phyloP scores from a whole-genome alignment of 306 rosid species.

The Cucurbita moschata region DNA sequence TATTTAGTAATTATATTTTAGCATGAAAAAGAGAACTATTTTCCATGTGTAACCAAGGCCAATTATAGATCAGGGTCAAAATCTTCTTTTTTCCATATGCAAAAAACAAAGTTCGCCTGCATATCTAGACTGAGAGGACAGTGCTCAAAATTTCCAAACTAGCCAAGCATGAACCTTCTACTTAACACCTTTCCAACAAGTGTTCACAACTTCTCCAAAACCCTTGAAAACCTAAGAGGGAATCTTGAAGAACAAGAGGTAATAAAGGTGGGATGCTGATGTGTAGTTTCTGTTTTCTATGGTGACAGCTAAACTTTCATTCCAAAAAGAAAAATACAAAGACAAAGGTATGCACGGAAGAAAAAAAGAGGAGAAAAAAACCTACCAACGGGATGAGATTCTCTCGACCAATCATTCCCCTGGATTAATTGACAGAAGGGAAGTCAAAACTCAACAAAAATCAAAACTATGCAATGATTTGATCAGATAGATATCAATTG shows the following conservation, averaged over 20 bases:
- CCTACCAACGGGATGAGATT: slow-evolving; percentile 37
- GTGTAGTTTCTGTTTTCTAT: not conserved
- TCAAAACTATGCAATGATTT: not conserved
- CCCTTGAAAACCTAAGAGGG: not conserved
- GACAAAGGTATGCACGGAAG: slow-evolving; percentile 1
- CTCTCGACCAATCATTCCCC: slow-evolving; percentile 35
- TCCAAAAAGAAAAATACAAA: not conserved
- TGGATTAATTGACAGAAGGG: slow-evolving; percentile 20
- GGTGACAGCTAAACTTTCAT: not conserved
- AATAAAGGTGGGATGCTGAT: not conserved
- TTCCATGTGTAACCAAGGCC: not conserved
- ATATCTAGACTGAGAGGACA: not conserved
- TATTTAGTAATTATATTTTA: not conserved
- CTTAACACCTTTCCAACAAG: not conserved
- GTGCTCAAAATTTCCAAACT: not conserved
- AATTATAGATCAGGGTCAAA: not conserved
- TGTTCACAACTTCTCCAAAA: not conserved
- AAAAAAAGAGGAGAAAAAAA: not conserved
- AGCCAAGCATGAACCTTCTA: not conserved
- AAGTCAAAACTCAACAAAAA: not conserved
- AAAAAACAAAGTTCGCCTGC: not conserved
- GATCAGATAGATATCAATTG: not conserved
- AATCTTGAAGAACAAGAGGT: not conserved
- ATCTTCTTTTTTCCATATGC: not conserved
- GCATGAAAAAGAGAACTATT: not conserved